These are phyloP conservation scores for Aspergillus sp. DNA, from an alignment of 2,329 filamentous ascomycete genomes.

Conservation along the genomic window DNA sequence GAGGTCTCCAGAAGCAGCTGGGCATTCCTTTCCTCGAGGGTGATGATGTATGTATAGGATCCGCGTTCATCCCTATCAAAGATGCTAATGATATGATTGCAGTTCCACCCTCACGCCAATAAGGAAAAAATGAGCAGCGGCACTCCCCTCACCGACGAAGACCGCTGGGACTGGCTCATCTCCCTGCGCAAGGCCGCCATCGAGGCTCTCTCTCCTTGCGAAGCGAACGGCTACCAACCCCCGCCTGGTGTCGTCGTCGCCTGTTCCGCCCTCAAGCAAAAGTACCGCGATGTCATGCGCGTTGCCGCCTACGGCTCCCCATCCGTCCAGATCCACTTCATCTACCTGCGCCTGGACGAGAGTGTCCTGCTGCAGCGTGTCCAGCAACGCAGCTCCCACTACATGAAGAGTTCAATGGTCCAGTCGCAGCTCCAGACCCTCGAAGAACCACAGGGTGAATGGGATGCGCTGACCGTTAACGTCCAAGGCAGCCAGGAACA, in stretches of 20 bases:
- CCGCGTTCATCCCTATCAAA: not conserved
- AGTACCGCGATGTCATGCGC: conserved; percentile 89
- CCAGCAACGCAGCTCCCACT: conserved; percentile 71
- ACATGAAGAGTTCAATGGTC: conserved; percentile 96
- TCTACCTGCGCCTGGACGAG: conserved; percentile 80
- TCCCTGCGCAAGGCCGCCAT: conserved; percentile 62
- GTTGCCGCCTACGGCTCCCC: conserved; percentile 72
- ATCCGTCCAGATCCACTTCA: conserved; percentile 78
- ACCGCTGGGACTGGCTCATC: conserved; percentile 97
- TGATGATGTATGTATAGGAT: conserved; percentile 60
- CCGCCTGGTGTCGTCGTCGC: conserved; percentile 82
- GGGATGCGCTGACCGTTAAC: conserved; percentile 68
- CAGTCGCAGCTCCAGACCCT: conserved; percentile 83
- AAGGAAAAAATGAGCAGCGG: conserved; percentile 87
- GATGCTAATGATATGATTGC: not conserved
- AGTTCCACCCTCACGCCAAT: conserved; percentile 59
- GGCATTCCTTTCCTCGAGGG: conserved; percentile 70
- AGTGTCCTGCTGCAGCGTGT: conserved; percentile 73
- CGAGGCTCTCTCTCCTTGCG: conserved; percentile 43
- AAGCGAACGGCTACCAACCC: conserved; percentile 41
- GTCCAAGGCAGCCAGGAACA: conserved; percentile 49
- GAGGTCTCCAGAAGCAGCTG: conserved; percentile 59
- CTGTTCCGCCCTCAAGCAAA: conserved; percentile 92
- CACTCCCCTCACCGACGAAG: conserved; percentile 80
- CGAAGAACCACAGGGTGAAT: conserved; percentile 74